These are phyloP conservation scores for Fusarium coicis DNA, from an alignment of 2,329 filamentous ascomycete species.

Conservation along the genomic window DNA sequence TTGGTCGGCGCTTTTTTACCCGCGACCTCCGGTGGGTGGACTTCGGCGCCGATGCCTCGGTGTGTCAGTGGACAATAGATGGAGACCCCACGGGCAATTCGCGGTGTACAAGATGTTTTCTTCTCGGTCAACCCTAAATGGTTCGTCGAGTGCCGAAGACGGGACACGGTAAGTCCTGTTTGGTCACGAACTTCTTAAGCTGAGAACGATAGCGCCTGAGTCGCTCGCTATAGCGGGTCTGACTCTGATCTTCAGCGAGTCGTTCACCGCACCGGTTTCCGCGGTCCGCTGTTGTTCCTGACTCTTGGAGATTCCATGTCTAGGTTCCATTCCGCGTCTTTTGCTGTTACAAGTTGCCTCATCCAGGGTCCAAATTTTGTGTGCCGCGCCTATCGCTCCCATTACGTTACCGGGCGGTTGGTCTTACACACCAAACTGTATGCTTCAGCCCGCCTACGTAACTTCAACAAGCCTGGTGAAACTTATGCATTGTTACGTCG, in stretches of 20 bases:
- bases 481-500: neutral
- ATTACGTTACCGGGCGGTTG: conserved; percentile 5
- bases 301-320: neutral
- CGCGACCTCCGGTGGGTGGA: conserved; percentile 26
- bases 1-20: conserved; percentile 29
- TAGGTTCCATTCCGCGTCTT: neutral
- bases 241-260: conserved; percentile 7
- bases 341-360: conserved; percentile 3
- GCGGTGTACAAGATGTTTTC: conserved; percentile 25
- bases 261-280: conserved; percentile 26
- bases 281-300: conserved; percentile 13
- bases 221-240: conserved; percentile 9
- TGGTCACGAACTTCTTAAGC: conserved; percentile 25
- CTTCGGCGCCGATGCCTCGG: conserved; percentile 34
- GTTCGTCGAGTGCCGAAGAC: conserved; percentile 17
- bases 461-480: conserved; percentile 12
- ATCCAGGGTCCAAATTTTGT: conserved; percentile 1
- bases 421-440: conserved; percentile 15
- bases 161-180: conserved; percentile 18
- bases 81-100: conserved; percentile 29
- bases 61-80: conserved; percentile 34
- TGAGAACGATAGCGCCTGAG: conserved; percentile 14
- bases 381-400: conserved; percentile 29
- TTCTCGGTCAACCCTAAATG: conserved; percentile 32
- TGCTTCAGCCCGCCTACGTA: conserved; percentile 13